Percentiles rank a stretch among this genome's conserved stretches.
These are phyloP conservation scores for Aspergillus ochraceoroseus DNA, from an alignment of 2,329 filamentous ascomycete genomes.

Conservation along the genomic window DNA sequence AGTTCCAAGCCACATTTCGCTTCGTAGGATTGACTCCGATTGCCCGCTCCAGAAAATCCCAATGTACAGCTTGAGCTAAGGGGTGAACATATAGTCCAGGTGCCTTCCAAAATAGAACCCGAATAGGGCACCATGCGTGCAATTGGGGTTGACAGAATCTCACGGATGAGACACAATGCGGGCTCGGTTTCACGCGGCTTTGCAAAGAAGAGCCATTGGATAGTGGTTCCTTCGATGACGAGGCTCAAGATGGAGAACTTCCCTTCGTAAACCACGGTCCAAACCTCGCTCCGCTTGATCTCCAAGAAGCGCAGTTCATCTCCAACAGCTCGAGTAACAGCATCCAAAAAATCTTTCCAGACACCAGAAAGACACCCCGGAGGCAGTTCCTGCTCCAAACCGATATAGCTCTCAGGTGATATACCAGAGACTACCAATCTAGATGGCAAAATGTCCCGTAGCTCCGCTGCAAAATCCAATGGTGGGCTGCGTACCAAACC, in stretches of 20 bases:
- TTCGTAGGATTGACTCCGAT: constrained; percentile 37
- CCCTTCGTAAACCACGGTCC: constrained; percentile 32
- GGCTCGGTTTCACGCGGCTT: constrained; percentile 39
- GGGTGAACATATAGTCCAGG: constrained; percentile 46
- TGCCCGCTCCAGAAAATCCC: constrained; percentile 35
- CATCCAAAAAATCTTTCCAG: constrained; percentile 35
- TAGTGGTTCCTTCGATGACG: constrained; percentile 21
- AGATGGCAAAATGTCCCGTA: constrained; percentile 45
- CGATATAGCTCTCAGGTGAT: constrained; percentile 22
- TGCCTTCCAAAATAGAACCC: constrained; percentile 35
- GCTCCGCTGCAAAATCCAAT: constrained; percentile 41
- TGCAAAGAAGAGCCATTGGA: constrained; percentile 49
- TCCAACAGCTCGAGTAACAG: constrained; percentile 24
- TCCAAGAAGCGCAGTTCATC: constrained; percentile 31
- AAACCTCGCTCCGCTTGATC: constrained; percentile 29
- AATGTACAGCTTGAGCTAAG: constrained; percentile 34
- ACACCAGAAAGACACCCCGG: constrained; percentile 17
- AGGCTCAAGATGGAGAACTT: constrained; percentile 24
- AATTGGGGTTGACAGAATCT: constrained; percentile 45
- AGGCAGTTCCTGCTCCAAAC: constrained; percentile 14
- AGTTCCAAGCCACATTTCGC: constrained; percentile 39
- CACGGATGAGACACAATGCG: constrained; percentile 39
- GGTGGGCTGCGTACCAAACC: constrained; percentile 36
- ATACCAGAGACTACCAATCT: constrained; percentile 36
- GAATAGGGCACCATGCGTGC: constrained; percentile 43